Evolutionary conservation across 2,329 filamentous ascomycete species (phyloP).

Genomic region (Fusarium nanum): DNA sequence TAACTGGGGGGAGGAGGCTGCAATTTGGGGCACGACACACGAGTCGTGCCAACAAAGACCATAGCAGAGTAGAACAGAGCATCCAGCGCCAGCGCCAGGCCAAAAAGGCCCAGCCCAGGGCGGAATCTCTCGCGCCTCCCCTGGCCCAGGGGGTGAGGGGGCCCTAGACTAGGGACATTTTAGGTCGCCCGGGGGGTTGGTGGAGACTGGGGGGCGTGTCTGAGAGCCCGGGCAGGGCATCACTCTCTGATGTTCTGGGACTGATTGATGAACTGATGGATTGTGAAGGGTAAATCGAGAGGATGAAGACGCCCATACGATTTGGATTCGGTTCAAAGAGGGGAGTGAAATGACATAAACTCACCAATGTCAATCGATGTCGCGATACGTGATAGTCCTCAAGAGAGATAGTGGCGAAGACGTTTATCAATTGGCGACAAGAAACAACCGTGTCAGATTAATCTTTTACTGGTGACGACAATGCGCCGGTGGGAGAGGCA

Average conservation of each 20-base stretch:
- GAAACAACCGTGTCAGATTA: background rate
- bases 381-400: background rate
- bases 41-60: slow-evolving; percentile 46
- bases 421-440: background rate
- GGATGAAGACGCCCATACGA: background rate
- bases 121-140: slow-evolving; percentile 49
- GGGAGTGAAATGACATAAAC: background rate
- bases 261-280: slow-evolving; percentile 10
- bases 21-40: slow-evolving; percentile 50
- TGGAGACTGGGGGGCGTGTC: slow-evolving; percentile 35
- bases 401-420: background rate
- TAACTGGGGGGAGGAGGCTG: slow-evolving; percentile 45
- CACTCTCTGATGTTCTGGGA: slow-evolving; percentile 2
- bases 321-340: background rate
- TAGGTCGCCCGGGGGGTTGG: slow-evolving; percentile 25
- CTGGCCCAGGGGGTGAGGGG: slow-evolving; percentile 46
- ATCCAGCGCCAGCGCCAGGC: slow-evolving; percentile 25
- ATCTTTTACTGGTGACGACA: slow-evolving; percentile 6
- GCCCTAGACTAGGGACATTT: slow-evolving; percentile 23
- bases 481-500: slow-evolving; percentile 13
- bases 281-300: background rate
- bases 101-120: slow-evolving; percentile 46
- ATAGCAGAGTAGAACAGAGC: background rate
- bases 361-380: background rate
- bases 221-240: background rate